A percentile compares a stretch with the other conserved stretches of the same genome.
These are phyloP conservation scores for Betula pendula DNA, from an alignment of 306 rosid genomes.

Conservation along the genomic window DNA sequence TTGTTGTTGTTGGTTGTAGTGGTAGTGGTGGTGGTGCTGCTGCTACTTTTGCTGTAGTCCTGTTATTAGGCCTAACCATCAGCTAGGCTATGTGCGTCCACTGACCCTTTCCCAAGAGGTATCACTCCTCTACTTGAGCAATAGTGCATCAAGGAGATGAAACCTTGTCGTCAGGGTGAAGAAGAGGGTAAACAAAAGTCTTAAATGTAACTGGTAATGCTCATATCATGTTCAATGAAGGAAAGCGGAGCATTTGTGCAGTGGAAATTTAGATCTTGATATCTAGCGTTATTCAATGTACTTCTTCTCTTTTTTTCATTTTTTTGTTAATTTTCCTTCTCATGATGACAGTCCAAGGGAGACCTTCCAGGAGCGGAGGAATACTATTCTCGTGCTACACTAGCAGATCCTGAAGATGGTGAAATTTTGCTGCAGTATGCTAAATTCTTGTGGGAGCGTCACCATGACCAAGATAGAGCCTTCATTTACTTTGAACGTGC, in stretches of 20 bases:
- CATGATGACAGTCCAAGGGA: slow-evolving; percentile 66
- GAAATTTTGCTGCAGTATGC: slow-evolving; percentile 67
- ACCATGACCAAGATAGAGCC: slow-evolving; percentile 68
- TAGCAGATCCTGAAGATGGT: slow-evolving; percentile 72
- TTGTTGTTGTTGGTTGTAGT: not conserved
- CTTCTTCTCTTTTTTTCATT: slow-evolving; percentile 4
- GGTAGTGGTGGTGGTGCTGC: not conserved
- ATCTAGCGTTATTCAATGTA: not conserved
- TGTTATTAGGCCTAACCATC: not conserved
- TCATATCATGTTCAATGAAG: not conserved
- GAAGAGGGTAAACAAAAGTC: not conserved
- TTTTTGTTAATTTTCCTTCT: not conserved
- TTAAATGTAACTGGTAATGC: not conserved
- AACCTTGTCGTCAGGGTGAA: not conserved
- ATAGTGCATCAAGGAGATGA: not conserved
- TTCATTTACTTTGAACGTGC: slow-evolving; percentile 69
- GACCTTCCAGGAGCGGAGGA: slow-evolving; percentile 75
- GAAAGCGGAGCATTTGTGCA: not conserved
- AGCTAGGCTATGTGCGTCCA: not conserved
- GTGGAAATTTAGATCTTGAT: slow-evolving; percentile 6
- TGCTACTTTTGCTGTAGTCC: slow-evolving; percentile 1
- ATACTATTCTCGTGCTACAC: slow-evolving; percentile 59
- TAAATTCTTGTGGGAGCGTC: slow-evolving; percentile 68
- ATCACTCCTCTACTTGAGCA: not conserved
- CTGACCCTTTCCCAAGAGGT: not conserved